Percentiles rank a stretch among this genome's conserved stretches.
Evolutionary conservation across 2,329 filamentous ascomycete genomes (phyloP).

Genomic region (Cladosporium sp.): DNA sequence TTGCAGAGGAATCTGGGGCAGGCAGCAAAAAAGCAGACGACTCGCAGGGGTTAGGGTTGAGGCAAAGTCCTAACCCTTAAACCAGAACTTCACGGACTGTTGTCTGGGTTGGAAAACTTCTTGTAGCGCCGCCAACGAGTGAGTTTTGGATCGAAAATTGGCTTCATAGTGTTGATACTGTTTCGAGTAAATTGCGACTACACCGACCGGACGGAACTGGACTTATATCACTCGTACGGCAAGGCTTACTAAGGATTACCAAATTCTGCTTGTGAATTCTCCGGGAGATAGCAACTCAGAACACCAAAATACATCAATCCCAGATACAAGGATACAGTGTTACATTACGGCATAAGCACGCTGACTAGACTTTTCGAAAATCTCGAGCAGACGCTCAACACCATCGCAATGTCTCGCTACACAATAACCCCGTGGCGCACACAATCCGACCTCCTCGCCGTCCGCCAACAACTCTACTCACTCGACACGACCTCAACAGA

Average conservation of each 20-base stretch:
- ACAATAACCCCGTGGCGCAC: constrained; percentile 71
- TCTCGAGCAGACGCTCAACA: not conserved
- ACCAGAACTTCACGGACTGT: not conserved
- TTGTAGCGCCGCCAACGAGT: too few species aligned
- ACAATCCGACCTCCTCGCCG: constrained; percentile 59
- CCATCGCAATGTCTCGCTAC: constrained; percentile 59
- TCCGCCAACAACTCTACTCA: constrained; percentile 63
- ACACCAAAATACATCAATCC: not conserved
- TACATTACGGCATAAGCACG: too few species aligned
- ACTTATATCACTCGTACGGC: not conserved
- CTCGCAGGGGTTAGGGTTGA: too few species aligned
- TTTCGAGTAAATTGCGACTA: too few species aligned
- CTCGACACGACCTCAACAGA: constrained; percentile 18
- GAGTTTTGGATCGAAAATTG: too few species aligned
- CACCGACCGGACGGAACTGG: not conserved
- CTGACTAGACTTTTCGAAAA: too few species aligned
- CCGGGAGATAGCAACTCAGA: not conserved
- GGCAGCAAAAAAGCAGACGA: too few species aligned
- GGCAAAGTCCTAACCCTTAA: not conserved
- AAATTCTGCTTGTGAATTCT: constrained; percentile 3
- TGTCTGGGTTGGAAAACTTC: too few species aligned
- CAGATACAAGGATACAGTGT: too few species aligned
- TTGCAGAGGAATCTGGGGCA: not conserved
- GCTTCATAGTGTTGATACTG: too few species aligned
- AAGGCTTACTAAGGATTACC: constrained; percentile 11